phyloP scores from a whole-genome alignment of 2,329 filamentous ascomycete genomes.

The Lachnellula hyalina region DNA sequence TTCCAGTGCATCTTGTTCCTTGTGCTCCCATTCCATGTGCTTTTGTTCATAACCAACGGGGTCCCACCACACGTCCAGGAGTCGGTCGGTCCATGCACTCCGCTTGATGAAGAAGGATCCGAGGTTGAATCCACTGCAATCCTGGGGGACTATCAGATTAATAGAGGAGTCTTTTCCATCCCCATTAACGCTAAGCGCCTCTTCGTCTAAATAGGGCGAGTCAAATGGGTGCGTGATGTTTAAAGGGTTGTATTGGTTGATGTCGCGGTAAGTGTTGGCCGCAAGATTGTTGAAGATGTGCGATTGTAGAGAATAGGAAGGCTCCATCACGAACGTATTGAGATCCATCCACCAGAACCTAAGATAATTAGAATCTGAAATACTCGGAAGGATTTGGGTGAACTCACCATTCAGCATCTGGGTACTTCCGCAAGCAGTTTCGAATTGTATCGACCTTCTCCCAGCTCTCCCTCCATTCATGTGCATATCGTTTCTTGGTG shows the following conservation, averaged over 20 bases:
- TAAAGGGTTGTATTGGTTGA: slow-evolving; percentile 91
- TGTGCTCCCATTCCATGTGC: slow-evolving; percentile 99
- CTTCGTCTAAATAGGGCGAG: slow-evolving; percentile 68
- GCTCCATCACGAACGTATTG: slow-evolving; percentile 98
- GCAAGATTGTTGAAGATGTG: slow-evolving; percentile 83
- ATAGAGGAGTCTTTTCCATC: slow-evolving; percentile 75
- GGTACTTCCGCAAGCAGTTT: slow-evolving; percentile 85
- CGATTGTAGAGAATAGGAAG: slow-evolving; percentile 77
- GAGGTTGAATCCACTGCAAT: slow-evolving; percentile 93
- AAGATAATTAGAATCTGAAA: slow-evolving; percentile 29
- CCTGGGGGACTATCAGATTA: slow-evolving; percentile 84
- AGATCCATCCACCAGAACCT: slow-evolving; percentile 99
- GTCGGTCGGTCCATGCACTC: slow-evolving; percentile 80
- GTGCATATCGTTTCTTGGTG: slow-evolving; percentile 96
- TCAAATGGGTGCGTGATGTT: slow-evolving; percentile 83
- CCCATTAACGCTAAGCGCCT: slow-evolving; percentile 66
- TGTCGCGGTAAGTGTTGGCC: slow-evolving; percentile 80
- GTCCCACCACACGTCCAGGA: slow-evolving; percentile 98
- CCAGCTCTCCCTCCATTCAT: slow-evolving; percentile 99
- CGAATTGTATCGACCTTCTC: slow-evolving; percentile 96
- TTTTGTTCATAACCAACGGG: slow-evolving; percentile 96
- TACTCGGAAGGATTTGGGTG: not conserved
- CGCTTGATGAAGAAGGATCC: slow-evolving; percentile 90
- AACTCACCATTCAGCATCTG: slow-evolving; percentile 87
- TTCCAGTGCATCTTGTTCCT: slow-evolving; percentile 93